A percentile compares a stretch with the other conserved stretches of the same genome.
These are phyloP conservation scores for Diplodia sapinea DNA, from an alignment of 2,329 filamentous ascomycete genomes.

Conservation along the genomic window DNA sequence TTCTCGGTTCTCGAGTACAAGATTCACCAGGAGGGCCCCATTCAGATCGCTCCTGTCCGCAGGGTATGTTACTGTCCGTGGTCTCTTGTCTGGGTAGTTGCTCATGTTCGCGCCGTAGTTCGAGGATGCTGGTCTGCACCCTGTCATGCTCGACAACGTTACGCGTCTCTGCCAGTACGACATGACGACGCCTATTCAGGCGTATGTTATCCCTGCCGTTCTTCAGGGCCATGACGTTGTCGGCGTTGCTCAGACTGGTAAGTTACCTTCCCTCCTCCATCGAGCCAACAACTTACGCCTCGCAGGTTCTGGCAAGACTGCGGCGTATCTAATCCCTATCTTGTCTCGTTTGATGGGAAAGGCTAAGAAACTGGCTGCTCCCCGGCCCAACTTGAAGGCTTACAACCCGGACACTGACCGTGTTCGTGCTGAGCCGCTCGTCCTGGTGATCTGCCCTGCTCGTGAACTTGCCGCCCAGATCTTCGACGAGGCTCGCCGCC, in stretches of 20 bases:
- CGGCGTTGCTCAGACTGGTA: constrained; percentile 90
- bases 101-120: constrained; percentile 61
- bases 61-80: constrained; percentile 50
- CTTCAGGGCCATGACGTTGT: constrained; percentile 80
- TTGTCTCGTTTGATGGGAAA: constrained; percentile 94
- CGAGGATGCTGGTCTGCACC: constrained; percentile 80
- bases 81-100: constrained; percentile 19
- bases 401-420: constrained; percentile 59
- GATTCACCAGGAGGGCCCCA: constrained; percentile 57
- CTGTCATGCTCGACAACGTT: constrained; percentile 79
- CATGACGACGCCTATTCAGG: constrained; percentile 83
- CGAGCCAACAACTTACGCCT: background rate
- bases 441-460: constrained; percentile 83
- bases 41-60: constrained; percentile 55
- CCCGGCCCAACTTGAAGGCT: constrained; percentile 69
- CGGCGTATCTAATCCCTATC: constrained; percentile 87
- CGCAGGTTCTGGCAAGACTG: constrained; percentile 92
- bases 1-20: constrained; percentile 64
- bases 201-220: constrained; percentile 81
- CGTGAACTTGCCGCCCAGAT: constrained; percentile 93
- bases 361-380: constrained; percentile 82
- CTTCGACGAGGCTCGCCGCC: constrained; percentile 88
- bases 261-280: constrained; percentile 40
- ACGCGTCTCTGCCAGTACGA: constrained; percentile 70
- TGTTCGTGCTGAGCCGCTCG: constrained; percentile 82